A percentile compares a stretch with the other conserved stretches of the same genome.
phyloP scores from a whole-genome alignment of 140 eudicot species.

The Erigeron philadelphicus region DNA sequence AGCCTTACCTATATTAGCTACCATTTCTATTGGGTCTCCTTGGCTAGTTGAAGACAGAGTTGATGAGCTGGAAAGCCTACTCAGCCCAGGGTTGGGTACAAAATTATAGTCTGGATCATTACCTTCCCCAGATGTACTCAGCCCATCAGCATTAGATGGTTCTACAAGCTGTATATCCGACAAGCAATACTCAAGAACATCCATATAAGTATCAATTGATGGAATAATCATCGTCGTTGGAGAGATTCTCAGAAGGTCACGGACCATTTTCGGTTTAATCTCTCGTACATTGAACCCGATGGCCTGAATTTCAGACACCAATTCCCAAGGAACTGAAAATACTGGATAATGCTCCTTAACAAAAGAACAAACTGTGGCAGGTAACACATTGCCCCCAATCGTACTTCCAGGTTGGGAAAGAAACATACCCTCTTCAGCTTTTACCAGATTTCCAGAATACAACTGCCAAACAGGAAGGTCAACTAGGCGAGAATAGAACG shows the following conservation, averaged over 20 bases:
- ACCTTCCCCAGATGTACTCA: constrained; percentile 33
- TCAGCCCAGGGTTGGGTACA: constrained; percentile 35
- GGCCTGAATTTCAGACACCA: constrained; percentile 81
- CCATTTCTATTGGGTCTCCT: constrained; percentile 89
- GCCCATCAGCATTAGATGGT: constrained; percentile 31
- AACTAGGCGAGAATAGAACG: constrained; percentile 77
- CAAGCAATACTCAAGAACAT: constrained; percentile 94
- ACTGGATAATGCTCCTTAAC: constrained; percentile 98
- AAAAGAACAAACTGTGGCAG: constrained; percentile 84
- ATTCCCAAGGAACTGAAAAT: constrained; percentile 95
- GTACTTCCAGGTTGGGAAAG: constrained; percentile 87
- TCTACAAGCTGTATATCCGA: constrained; percentile 68
- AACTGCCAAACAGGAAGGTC: constrained; percentile 97
- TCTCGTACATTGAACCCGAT: constrained; percentile 76
- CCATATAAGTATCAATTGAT: constrained; percentile 68
- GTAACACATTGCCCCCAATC: constrained; percentile 74
- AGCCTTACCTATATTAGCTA: constrained; percentile 82
- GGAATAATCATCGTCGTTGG: constrained; percentile 53
- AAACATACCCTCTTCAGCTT: constrained; percentile 97
- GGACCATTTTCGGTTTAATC: constrained; percentile 97
- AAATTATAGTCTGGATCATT: constrained; percentile 31
- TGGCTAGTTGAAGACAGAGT: constrained; percentile 40
- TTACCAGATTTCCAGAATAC: constrained; percentile 83
- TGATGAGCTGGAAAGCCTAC: constrained; percentile 40
- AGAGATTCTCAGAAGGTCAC: constrained; percentile 78